Conservation (phyloP, 805 yeast genomes). For the Yamadazyma sp. region DNA sequence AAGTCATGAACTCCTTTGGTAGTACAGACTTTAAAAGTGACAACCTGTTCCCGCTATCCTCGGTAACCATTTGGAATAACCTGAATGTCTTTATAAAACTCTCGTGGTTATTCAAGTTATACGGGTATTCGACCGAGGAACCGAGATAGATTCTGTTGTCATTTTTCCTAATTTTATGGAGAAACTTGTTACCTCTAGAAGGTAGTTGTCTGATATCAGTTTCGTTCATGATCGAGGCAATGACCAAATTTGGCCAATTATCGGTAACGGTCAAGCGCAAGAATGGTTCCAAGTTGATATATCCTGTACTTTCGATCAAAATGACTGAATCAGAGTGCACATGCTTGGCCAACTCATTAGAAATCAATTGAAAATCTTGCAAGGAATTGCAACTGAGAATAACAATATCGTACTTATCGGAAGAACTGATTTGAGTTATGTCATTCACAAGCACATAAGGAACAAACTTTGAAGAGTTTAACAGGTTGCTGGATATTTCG, state of each 20-base stretch:
- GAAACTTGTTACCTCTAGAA: conserved; percentile 23
- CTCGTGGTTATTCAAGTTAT: conserved; percentile 14
- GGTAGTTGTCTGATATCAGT: conserved; percentile 48
- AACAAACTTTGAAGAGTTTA: conserved; percentile 14
- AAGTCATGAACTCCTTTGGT: conserved; percentile 59
- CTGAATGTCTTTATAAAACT: conserved; percentile 23
- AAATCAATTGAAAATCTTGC: conserved; percentile 37
- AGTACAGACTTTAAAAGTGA: conserved; percentile 51
- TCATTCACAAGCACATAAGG: conserved; percentile 16
- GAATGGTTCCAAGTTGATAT: conserved; percentile 70
- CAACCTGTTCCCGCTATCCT: conserved; percentile 35
- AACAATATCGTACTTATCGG: conserved; percentile 31
- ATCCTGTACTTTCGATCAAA: conserved; percentile 69
- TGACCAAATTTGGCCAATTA: conserved; percentile 24
- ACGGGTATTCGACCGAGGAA: conserved; percentile 15
- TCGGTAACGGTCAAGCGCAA: conserved; percentile 45
- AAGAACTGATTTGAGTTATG: conserved; percentile 7
- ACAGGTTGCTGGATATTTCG: conserved; percentile 17
- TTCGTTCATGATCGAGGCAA: conserved; percentile 62
- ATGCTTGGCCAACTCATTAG: conserved; percentile 25
- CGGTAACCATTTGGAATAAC: conserved; percentile 34
- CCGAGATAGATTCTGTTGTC: conserved; percentile 49
- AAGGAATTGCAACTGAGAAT: conserved; percentile 35
- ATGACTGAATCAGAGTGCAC: conserved; percentile 46
- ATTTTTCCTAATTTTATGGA: conserved; percentile 35